Conservation (phyloP, 768 basidiomycete species). For the Tulasnella sp. region DNA sequence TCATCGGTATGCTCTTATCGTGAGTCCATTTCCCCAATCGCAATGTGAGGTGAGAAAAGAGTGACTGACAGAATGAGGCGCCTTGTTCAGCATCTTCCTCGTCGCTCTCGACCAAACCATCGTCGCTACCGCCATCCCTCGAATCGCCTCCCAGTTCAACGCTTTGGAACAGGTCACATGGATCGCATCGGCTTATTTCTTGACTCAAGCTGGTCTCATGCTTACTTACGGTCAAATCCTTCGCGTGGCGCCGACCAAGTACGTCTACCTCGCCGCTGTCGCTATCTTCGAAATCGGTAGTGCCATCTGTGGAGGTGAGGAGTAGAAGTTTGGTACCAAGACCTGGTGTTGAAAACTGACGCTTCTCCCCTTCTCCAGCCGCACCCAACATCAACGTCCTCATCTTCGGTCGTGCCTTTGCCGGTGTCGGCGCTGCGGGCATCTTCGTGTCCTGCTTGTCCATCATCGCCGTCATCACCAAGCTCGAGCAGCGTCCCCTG, state of each 20-base stretch:
- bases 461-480: conserved; percentile 37
- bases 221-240: conserved; percentile 31
- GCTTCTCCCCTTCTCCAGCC: no score
- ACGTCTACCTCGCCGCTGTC: conserved; percentile 34
- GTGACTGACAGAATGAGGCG: no score
- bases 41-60: background rate
- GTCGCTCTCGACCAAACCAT: conserved; percentile 30
- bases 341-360: no score
- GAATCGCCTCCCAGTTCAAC: conserved; percentile 29
- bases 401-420: conserved; percentile 48
- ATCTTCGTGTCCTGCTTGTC: conserved; percentile 36
- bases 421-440: conserved; percentile 48
- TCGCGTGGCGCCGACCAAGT: conserved; percentile 36
- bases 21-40: background rate
- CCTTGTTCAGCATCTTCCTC: conserved; percentile 16
- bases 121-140: conserved; percentile 26
- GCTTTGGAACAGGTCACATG: conserved; percentile 31
- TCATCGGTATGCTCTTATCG: conserved; percentile 17
- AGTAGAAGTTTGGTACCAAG: no score
- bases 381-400: conserved; percentile 37
- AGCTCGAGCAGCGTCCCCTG: conserved; percentile 34
- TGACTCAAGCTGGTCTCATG: conserved; percentile 31
- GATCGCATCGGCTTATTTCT: conserved; percentile 30
- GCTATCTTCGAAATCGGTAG: conserved; percentile 48
- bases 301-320: conserved; percentile 44